phyloP scores from a whole-genome alignment of 257 asterid species.

The Solanum sejunctum region DNA sequence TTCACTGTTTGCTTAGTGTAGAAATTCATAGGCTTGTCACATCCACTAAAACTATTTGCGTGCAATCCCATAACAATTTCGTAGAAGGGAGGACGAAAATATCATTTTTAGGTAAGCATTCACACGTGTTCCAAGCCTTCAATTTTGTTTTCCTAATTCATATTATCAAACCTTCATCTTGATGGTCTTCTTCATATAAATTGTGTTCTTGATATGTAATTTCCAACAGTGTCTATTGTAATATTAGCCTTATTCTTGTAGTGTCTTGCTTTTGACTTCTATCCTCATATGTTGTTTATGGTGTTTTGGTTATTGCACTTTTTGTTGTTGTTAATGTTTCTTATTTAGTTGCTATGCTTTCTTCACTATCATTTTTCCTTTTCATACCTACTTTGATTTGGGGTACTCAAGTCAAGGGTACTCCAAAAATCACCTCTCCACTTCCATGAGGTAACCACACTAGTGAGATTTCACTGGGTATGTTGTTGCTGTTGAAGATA shows the following conservation, averaged over 20 bases:
- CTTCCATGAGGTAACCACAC: background rate
- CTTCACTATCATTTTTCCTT: background rate
- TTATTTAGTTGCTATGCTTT: background rate
- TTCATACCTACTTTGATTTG: background rate
- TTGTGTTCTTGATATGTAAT: too few relatives aligned
- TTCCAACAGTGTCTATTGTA: background rate
- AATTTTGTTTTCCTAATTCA: too few relatives aligned
- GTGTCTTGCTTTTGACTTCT: background rate
- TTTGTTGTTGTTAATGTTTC: background rate
- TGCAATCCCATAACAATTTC: too few relatives aligned
- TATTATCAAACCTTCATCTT: too few relatives aligned
- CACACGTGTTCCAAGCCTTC: too few relatives aligned
- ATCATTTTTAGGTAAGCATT: too few relatives aligned
- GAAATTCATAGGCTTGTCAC: too few relatives aligned
- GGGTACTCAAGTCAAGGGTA: background rate
- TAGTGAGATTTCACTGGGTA: background rate
- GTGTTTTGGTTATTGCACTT: background rate
- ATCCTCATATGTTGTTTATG: background rate
- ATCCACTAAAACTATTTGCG: too few relatives aligned
- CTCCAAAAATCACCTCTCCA: background rate
- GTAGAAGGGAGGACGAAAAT: too few relatives aligned
- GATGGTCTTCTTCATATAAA: too few relatives aligned
- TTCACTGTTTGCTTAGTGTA: too few relatives aligned
- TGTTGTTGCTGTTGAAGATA: background rate
- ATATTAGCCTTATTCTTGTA: background rate